Conservation (phyloP, 495 filamentous ascomycete species). For the Penicillium parvum region DNA sequence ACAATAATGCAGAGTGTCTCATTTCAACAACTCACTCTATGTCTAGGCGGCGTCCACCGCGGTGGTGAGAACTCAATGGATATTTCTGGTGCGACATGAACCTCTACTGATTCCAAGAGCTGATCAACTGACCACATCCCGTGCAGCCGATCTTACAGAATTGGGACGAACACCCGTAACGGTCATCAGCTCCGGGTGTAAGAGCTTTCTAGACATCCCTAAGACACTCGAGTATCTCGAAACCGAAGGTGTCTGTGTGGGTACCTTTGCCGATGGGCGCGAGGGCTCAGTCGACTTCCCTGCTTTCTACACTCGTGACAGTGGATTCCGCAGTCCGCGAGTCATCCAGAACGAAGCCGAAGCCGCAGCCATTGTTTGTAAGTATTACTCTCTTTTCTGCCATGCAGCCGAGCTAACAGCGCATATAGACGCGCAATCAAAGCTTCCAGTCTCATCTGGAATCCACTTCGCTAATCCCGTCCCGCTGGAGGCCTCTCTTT, state of each 20-base stretch:
- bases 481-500: constrained; percentile 63
- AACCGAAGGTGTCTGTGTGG: constrained; percentile 83
- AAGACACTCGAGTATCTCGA: constrained; percentile 91
- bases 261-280: constrained; percentile 81
- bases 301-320: constrained; percentile 85
- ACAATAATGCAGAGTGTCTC: background rate
- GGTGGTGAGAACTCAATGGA: constrained; percentile 85
- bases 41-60: constrained; percentile 86
- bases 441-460: constrained; percentile 64
- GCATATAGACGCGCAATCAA: constrained; percentile 56
- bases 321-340: constrained; percentile 71
- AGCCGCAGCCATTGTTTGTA: constrained; percentile 81
- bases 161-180: constrained; percentile 87
- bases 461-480: constrained; percentile 87
- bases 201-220: constrained; percentile 91
- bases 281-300: constrained; percentile 71
- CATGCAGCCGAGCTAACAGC: background rate
- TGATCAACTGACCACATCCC: background rate
- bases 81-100: constrained; percentile 54
- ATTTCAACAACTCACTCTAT: constrained; percentile 5
- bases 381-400: constrained; percentile 20
- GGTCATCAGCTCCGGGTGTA: constrained; percentile 85
- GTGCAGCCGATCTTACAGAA: constrained; percentile 80
- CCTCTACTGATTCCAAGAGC: background rate
- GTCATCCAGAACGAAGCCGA: constrained; percentile 69